Evolutionary conservation across 257 asterid genomes (phyloP).

Genomic region (Ehretia macrophylla): DNA sequence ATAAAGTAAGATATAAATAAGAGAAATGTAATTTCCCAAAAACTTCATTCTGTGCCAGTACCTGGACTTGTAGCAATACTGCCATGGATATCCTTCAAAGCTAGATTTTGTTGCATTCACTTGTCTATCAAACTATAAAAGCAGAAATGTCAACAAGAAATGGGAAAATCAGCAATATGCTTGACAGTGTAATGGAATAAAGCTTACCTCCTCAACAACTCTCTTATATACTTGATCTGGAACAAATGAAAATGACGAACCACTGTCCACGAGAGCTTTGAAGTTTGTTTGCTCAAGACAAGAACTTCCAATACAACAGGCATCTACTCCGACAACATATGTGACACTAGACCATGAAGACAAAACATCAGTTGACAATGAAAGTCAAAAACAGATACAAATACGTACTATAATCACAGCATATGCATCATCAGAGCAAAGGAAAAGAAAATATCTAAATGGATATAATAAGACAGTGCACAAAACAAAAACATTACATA

Average conservation of each 20-base stretch:
- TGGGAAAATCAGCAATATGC: constrained; percentile 7
- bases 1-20: constrained; percentile 13
- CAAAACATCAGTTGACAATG: constrained; percentile 7
- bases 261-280: constrained; percentile 72
- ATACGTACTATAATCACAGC: background rate
- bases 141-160: constrained; percentile 11
- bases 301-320: constrained; percentile 56
- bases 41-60: constrained; percentile 21
- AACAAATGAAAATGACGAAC: constrained; percentile 75
- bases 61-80: constrained; percentile 84
- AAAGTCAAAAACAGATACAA: too few species aligned
- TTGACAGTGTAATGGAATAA: constrained; percentile 1
- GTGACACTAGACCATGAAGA: constrained; percentile 40
- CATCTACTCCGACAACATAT: constrained; percentile 65
- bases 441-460: background rate
- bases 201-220: constrained; percentile 59
- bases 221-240: constrained; percentile 50
- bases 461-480: background rate
- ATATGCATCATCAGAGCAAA: constrained; percentile 6
- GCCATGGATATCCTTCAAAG: constrained; percentile 78
- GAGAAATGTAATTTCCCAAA: constrained; percentile 1
- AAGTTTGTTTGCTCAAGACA: constrained; percentile 51
- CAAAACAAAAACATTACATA: constrained; percentile 18
- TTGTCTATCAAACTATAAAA: constrained; percentile 56
- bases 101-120: constrained; percentile 58